Conservation (phyloP, 306 rosid genomes). For the Leucaena leucocephala region DNA sequence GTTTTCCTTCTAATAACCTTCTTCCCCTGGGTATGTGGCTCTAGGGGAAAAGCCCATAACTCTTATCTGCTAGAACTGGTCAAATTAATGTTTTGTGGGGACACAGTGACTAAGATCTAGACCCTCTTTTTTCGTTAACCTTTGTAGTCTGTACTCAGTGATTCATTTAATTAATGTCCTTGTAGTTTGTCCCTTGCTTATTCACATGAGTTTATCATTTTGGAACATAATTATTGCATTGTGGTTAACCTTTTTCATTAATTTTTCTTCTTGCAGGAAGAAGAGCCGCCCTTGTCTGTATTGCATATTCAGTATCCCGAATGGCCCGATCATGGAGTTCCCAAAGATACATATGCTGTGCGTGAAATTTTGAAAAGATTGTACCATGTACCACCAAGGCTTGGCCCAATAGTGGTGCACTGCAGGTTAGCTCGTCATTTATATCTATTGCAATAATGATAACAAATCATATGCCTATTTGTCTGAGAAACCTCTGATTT, state of each 20-base stretch:
- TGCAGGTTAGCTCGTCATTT: conserved; percentile 70
- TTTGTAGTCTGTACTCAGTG: background rate
- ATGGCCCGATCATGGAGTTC: conserved; percentile 98
- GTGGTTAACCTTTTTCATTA: conserved; percentile 21
- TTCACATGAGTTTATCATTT: background rate
- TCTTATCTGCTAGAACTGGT: background rate
- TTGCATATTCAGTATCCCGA: conserved; percentile 87
- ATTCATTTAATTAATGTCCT: background rate
- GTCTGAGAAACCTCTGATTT: conserved; percentile 52
- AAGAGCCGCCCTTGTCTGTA: conserved; percentile 69
- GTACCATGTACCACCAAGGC: conserved; percentile 58
- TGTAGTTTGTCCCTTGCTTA: background rate
- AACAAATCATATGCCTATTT: conserved; percentile 23
- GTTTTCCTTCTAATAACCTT: background rate
- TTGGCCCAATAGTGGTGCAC: conserved; percentile 87
- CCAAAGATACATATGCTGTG: conserved; percentile 64
- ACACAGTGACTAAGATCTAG: background rate
- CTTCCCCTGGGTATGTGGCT: background rate
- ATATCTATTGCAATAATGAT: background rate
- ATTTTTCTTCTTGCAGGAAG: conserved; percentile 55
- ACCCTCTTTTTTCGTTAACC: background rate
- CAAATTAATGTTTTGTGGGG: background rate
- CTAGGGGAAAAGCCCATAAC: background rate
- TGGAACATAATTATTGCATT: conserved; percentile 23
- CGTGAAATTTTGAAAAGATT: conserved; percentile 75